Evolutionary conservation across 176 grass and related monocot genomes (phyloP).

Genomic region (Zea mays): DNA sequence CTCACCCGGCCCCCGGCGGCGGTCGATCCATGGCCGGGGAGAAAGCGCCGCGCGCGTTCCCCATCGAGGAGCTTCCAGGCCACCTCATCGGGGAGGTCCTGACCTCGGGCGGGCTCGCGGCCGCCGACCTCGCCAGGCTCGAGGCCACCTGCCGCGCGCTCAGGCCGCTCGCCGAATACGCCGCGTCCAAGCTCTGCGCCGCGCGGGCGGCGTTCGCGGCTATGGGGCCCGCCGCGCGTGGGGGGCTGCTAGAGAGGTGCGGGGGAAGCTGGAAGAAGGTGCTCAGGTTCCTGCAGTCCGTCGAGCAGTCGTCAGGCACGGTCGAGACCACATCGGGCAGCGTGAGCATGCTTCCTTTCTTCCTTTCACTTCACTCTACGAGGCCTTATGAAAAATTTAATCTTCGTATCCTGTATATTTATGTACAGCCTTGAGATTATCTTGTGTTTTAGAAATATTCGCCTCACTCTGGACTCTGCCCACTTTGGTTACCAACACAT

Average conservation of each 20-base stretch:
- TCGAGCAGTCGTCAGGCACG: conserved; percentile 79
- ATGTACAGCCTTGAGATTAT: not conserved
- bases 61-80: conserved; percentile 81
- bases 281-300: conserved; percentile 84
- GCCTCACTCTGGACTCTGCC: not conserved
- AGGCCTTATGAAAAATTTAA: conserved; percentile 16
- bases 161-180: conserved; percentile 68
- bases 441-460: not conserved
- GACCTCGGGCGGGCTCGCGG: conserved; percentile 63
- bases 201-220: conserved; percentile 45
- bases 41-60: conserved; percentile 56
- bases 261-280: conserved; percentile 93
- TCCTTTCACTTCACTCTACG: not conserved
- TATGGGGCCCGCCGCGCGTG: conserved; percentile 41
- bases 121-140: conserved; percentile 66
- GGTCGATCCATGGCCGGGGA: conserved; percentile 52
- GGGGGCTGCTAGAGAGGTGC: conserved; percentile 68
- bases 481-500: conserved; percentile 1
- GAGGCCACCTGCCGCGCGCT: conserved; percentile 83
- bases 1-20: not conserved
- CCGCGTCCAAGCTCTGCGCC: conserved; percentile 70
- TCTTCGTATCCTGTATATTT: not conserved
- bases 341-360: conserved; percentile 40
- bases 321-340: conserved; percentile 72
- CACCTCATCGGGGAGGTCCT: conserved; percentile 85